Base-by-base conservation (phyloP, 495 filamentous ascomycete species). In the Opeltia flavorubescens region DNA sequence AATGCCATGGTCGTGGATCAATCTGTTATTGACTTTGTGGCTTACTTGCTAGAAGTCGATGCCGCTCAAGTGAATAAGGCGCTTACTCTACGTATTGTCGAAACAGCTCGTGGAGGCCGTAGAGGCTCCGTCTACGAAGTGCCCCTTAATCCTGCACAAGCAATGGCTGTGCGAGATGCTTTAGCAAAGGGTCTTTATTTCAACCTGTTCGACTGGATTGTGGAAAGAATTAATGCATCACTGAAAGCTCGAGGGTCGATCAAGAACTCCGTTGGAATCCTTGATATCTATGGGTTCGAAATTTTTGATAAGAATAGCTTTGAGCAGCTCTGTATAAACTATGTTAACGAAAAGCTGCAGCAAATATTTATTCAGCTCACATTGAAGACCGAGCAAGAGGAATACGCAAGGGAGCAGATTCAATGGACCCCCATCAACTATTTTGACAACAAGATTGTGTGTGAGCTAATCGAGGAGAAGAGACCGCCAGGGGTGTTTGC, bases 351-450 rank as follows among this genome's bases (percentile, higher is more conserved):
- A 64, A 99, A 99, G 63, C 69, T 99, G 39, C 93, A 99, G 65
- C 93, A 99, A 61, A 99, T 99, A 56, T 99, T 99, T 60, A 99
- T 99, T 50, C 93, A 99, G 62, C 72, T 99, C 50, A 99, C 93
- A 0, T 66, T 99, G 41, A 93, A 91, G 66, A 83, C 93, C 1
- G 93, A 99, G 60, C 93, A 99, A 65, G 93, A 99, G 48, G 93
- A 99, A 63, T 99, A 99, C 52, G 87, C 84, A 11, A 72, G 87
- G 39, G 93, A 99, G 61, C 78, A 95, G 68, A 99, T 99, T 61
- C 77, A 88, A 58, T 99, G 93, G 93, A 95, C 89, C 0, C 93
- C 93, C 2, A 99, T 99, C 71, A 89, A 88, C 54, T 99, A 96
- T 66, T 99, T 99, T 52, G 93, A 99, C 66, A 99, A 99, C 70